A percentile compares a stretch with the other conserved stretches of the same genome.
These are phyloP conservation scores for Tribonema minus DNA, from an alignment of 108 stramenopile species.

Conservation along the genomic window DNA sequence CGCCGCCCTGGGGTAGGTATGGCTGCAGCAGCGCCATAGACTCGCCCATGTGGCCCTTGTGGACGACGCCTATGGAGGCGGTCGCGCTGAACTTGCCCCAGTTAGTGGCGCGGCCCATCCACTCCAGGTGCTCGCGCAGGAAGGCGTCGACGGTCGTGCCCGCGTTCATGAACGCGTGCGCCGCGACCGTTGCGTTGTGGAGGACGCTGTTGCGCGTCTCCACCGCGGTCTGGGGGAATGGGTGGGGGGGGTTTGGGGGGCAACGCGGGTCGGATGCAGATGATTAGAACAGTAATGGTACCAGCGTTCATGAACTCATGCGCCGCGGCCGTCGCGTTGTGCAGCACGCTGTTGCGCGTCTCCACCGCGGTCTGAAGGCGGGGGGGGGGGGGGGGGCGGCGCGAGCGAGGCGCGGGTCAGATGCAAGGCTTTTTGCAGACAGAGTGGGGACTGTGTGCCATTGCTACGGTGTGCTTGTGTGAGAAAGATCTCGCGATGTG, in stretches of 20 bases:
- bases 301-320: constrained; percentile 88
- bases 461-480: too few species aligned
- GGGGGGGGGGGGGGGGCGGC: too few species aligned
- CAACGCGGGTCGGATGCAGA: too few species aligned
- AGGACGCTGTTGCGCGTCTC: constrained; percentile 74
- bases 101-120: constrained; percentile 97
- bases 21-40: constrained; percentile 92
- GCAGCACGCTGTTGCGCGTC: constrained; percentile 76
- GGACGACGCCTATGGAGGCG: constrained; percentile 91
- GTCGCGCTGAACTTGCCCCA: constrained; percentile 99
- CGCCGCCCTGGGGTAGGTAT: constrained; percentile 85
- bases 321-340: constrained; percentile 86
- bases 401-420: too few species aligned
- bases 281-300: too few species aligned
- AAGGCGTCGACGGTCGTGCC: constrained; percentile 89
- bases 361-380: constrained; percentile 46
- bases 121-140: constrained; percentile 92
- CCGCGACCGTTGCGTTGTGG: constrained; percentile 87
- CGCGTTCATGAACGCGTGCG: constrained; percentile 84
- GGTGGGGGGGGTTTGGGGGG: too few species aligned
- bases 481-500: too few species aligned
- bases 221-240: too few species aligned
- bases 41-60: constrained; percentile 91
- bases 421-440: too few species aligned
- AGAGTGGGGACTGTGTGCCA: too few species aligned